Evolutionary conservation across 495 filamentous ascomycete genomes (phyloP), one percentile per base, ranked within the genome.

Genomic region (Copromyces sp.): DNA sequence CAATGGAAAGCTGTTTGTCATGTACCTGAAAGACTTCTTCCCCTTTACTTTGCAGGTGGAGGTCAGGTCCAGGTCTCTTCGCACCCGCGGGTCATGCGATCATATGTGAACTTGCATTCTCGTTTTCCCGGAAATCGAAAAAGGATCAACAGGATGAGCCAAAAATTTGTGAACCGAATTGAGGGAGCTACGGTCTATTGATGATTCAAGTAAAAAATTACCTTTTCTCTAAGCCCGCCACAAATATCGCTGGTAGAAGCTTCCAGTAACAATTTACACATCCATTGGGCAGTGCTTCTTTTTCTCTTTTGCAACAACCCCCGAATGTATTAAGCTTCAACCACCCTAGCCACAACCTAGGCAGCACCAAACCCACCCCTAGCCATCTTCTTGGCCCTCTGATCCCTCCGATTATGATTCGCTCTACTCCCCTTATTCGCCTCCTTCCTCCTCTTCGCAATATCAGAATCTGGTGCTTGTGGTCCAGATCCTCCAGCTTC

Each of bases 351-450:
- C 47, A 1, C 1, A 6, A 16, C 20, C 0, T 5, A 42, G 12
- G 11, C 9, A 32, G 85, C 87, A 44, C 87, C 82, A 74, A 90
- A 78, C 9, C 86, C 87, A 69, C 86, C 88, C 44, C 90, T 85
- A 24, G 88, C 89, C 85, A 95, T 92, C 84, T 95, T 95, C 80
- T 84, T 91, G 69, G 92, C 91, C 44, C 90, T 82, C 77, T 91
- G 90, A 72, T 94, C 89, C 73, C 91, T 87, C 69, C 91, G 87
- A 73, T 86, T 87, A 75, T 93, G 88, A 71, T 91, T 90, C 73
- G 87, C 89, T 72, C 83, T 87, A 3, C 85, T 86, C 37, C 85
- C 86, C 73, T 87, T 93, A 68, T 84, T 91, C 74, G 86, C 87
- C 77, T 87, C 91, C 80, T 87, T 97, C 75, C 81, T 90, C 75